Percentiles rank a stretch among this genome's conserved stretches.
Conservation (phyloP, 179 eudicot species). For the Silene noctiflora region DNA sequence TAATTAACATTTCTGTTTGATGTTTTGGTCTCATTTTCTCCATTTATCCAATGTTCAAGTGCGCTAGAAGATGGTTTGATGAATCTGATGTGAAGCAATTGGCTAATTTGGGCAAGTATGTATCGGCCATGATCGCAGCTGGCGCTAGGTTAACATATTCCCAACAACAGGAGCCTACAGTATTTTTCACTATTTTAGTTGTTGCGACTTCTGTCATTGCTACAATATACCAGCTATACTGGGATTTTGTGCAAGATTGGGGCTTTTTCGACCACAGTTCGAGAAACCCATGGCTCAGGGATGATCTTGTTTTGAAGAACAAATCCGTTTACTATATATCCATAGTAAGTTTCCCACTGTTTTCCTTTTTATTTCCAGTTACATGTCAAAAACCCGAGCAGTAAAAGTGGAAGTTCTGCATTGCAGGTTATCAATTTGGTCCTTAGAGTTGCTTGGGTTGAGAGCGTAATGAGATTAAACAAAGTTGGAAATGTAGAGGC, state of each 20-base stretch:
- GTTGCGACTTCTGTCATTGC: conserved; percentile 69
- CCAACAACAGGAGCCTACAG: conserved; percentile 38
- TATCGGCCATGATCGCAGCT: conserved; percentile 97
- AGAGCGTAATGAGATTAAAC: conserved; percentile 57
- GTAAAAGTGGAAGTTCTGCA: not conserved
- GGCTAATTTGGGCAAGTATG: conserved; percentile 92
- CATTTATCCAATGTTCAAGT: conserved; percentile 36
- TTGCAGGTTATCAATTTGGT: conserved; percentile 69
- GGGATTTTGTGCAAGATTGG: conserved; percentile 99
- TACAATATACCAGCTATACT: conserved; percentile 80
- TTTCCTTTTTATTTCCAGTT: not conserved
- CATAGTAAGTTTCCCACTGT: conserved; percentile 36
- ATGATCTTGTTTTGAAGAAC: conserved; percentile 68
- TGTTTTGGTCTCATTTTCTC: conserved; percentile 4
- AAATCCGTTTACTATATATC: conserved; percentile 73
- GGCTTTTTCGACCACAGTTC: conserved; percentile 66
- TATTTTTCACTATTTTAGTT: conserved; percentile 52
- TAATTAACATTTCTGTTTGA: not conserved
- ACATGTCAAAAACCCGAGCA: not conserved
- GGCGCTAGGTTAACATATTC: conserved; percentile 78
- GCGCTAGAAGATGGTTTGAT: conserved; percentile 89
- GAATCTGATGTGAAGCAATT: conserved; percentile 57
- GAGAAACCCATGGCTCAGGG: conserved; percentile 71
- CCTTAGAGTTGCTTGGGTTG: conserved; percentile 83
- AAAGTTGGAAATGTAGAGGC: conserved; percentile 53